Base-by-base conservation (phyloP, 768 basidiomycete genomes). In the Rhodotorula graminis region DNA sequence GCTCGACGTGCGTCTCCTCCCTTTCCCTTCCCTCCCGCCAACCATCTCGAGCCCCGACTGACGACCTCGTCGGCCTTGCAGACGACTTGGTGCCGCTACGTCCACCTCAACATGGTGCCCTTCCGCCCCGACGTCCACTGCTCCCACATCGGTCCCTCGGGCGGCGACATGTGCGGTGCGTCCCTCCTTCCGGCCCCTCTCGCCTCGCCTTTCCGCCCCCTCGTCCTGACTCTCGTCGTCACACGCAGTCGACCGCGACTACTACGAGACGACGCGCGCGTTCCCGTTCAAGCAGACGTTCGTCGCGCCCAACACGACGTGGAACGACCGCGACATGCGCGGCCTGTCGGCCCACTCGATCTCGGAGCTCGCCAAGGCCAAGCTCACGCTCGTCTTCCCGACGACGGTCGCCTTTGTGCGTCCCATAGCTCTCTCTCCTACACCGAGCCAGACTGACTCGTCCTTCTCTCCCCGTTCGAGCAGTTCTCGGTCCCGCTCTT, bases 321-420 rank as follows among this genome's bases (percentile, higher is more conserved):
- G 62, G 62, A 29, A 64, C 62, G 50, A 64, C 47, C 62, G 62
- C 31, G 62, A 64, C 50, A 64, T 64, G 62, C 27, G 23, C 49
- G 33, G 29, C 10, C 14, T 64, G 31, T 53, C 62, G 62, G 9
- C 27, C 31, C 8, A 15, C 11, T 64, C 62, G 50, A n/a, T 53
- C 16, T 21, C 40, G 25, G 62, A 49, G 62, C 50, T 64, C 31
- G 62, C 31, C 12, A 49, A 50, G 25, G 49, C 27, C 49, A 64
- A 53, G 62, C 50, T 64, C 12, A 64, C 62, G 31, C 25, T 64
- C n/a, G 49, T 37, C 6, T 27, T 52, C 23, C 62, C 62, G 47
- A 64, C 49, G 2, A 64, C 49, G 12, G 33, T 64, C 23, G 33
- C 62, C 14, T 64, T 64, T 14, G 62, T 64, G 31, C 29, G 47